Conservation (phyloP, 257 asterid genomes). For the Coffea eugenioides region DNA sequence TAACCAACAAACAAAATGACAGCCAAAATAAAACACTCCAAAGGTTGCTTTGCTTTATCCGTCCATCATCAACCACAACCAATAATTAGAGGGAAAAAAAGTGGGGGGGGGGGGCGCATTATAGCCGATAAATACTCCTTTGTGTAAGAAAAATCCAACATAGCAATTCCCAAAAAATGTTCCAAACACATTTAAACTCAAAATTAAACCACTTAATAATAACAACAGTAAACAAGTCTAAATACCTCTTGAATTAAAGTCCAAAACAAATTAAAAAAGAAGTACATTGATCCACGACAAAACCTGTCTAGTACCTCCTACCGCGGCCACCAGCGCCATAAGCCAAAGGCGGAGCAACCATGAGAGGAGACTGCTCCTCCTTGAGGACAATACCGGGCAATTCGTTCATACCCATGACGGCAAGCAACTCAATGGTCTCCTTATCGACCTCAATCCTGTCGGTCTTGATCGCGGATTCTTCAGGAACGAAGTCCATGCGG, state of each 20-base stretch:
- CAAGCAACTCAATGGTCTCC: constrained; percentile 62
- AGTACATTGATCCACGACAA: background rate
- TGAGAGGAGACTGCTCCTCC: constrained; percentile 16
- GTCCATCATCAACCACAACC: background rate
- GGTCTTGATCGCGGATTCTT: constrained; percentile 53
- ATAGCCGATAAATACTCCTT: background rate
- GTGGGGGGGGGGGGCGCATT: background rate
- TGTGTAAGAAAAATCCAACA: background rate
- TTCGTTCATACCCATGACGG: constrained; percentile 56
- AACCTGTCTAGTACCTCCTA: constrained; percentile 17
- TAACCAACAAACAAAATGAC: background rate
- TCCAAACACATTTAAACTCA: background rate
- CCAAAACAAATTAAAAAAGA: background rate
- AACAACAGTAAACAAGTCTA: background rate
- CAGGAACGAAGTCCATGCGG: constrained; percentile 75
- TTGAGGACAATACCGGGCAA: constrained; percentile 49
- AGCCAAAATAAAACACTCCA: background rate
- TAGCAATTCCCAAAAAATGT: background rate
- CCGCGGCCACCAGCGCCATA: constrained; percentile 22
- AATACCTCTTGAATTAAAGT: background rate
- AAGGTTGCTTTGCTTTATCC: no score
- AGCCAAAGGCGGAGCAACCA: constrained; percentile 9
- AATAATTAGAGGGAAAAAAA: no score
- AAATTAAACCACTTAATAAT: background rate
- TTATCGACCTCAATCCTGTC: constrained; percentile 66